Evolutionary conservation across 2,329 filamentous ascomycete genomes (phyloP).

Genomic region (Colletotrichum shisoi): DNA sequence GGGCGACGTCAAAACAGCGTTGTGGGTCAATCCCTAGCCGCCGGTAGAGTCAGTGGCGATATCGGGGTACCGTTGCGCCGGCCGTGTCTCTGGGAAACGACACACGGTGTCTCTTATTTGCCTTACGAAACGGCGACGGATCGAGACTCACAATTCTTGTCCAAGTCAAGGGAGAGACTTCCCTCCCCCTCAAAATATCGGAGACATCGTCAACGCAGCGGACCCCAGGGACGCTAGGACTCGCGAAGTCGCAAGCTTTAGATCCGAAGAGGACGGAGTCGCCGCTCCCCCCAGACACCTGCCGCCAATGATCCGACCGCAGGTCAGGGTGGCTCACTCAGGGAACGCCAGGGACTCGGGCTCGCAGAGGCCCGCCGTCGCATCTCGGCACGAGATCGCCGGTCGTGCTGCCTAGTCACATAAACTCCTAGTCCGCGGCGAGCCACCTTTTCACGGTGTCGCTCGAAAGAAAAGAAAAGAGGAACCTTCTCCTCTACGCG

Average conservation of each 20-base stretch:
- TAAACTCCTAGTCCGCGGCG: background rate
- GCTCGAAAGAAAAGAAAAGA: background rate
- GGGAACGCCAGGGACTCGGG: background rate
- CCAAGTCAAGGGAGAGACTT: background rate
- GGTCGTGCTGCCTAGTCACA: no score
- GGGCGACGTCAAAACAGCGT: slow-evolving; percentile 6
- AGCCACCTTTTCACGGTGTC: background rate
- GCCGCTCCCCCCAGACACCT: background rate
- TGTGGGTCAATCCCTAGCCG: background rate
- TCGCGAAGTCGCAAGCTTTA: no score
- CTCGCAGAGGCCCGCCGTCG: background rate
- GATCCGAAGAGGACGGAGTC: no score
- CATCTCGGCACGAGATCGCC: background rate
- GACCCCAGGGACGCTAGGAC: background rate
- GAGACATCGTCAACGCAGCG: background rate
- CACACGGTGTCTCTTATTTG: background rate
- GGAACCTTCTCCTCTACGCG: background rate
- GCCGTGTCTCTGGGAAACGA: background rate
- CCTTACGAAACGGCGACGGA: background rate
- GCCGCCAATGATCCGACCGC: background rate
- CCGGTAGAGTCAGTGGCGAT: background rate
- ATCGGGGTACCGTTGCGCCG: background rate
- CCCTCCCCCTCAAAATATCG: no score
- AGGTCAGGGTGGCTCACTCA: background rate
- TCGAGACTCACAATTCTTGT: background rate